These are phyloP conservation scores for Cucumis melo DNA, from an alignment of 306 rosid genomes.

Conservation along the genomic window DNA sequence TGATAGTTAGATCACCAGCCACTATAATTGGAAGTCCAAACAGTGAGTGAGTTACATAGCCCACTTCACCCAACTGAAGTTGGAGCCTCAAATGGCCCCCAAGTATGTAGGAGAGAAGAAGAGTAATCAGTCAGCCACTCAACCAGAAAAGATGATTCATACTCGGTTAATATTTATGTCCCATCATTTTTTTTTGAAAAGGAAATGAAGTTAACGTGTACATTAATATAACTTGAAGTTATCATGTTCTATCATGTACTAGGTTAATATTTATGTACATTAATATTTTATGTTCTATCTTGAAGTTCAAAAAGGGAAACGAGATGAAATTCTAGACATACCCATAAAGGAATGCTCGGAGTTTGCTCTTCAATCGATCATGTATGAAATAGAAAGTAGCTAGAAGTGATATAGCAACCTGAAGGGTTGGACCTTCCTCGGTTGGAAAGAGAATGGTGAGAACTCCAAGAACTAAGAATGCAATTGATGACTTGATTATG, in stretches of 20 bases:
- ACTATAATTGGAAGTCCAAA: too few relatives aligned
- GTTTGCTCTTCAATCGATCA: slow-evolving; percentile 68
- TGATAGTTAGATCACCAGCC: too few relatives aligned
- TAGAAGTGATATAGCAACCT: slow-evolving; percentile 72
- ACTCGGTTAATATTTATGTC: background rate
- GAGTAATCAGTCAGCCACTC: background rate
- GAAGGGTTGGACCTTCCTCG: slow-evolving; percentile 96
- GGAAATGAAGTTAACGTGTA: too few relatives aligned
- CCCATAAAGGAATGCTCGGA: slow-evolving; percentile 76
- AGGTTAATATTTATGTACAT: background rate
- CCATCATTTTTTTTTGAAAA: too few relatives aligned
- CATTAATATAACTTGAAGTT: too few relatives aligned
- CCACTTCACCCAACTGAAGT: too few relatives aligned
- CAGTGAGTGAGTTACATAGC: too few relatives aligned
- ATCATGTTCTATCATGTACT: too few relatives aligned
- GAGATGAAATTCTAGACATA: slow-evolving; percentile 21
- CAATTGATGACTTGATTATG: slow-evolving; percentile 58
- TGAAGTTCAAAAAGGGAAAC: slow-evolving; percentile 1
- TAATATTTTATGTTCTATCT: background rate
- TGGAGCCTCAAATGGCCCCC: too few relatives aligned
- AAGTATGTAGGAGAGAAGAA: background rate
- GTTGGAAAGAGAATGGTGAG: slow-evolving; percentile 79
- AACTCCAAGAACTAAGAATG: slow-evolving; percentile 57
- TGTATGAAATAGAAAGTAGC: slow-evolving; percentile 70
- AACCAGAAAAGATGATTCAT: background rate